These are phyloP conservation scores for Coprinopsis sp. DNA, from an alignment of 768 basidiomycete species.

Conservation along the genomic window DNA sequence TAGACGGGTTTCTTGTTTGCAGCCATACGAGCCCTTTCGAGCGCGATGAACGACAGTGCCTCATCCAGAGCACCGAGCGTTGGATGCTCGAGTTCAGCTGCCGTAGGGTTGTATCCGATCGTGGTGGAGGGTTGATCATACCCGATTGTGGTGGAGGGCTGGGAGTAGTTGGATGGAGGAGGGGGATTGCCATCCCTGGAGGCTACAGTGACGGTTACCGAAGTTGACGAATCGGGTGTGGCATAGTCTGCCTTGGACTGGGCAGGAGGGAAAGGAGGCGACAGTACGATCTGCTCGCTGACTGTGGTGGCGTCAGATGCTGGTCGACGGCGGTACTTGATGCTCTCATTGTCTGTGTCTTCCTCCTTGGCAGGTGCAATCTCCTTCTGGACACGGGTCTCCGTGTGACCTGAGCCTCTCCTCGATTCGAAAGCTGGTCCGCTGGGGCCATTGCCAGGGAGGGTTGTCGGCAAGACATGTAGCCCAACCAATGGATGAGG, in stretches of 20 bases:
- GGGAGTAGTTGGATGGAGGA: no score
- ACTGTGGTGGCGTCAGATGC: neutral
- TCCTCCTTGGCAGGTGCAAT: no score
- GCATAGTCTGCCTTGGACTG: no score
- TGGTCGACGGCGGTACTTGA: neutral
- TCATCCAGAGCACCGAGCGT: conserved; percentile 71
- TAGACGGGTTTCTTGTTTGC: conserved; percentile 38
- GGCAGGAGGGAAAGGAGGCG: no score
- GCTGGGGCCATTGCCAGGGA: conserved; percentile 13
- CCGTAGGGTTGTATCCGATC: conserved; percentile 8
- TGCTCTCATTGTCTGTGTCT: neutral
- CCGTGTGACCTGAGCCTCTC: neutral
- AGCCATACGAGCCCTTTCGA: conserved; percentile 57
- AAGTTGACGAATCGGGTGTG: no score
- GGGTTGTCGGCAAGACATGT: conserved; percentile 16
- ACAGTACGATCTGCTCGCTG: neutral
- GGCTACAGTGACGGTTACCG: no score
- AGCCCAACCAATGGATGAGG: conserved; percentile 19
- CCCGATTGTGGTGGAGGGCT: no score
- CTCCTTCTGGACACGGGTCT: neutral
- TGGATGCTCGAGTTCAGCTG: conserved; percentile 38
- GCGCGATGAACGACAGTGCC: conserved; percentile 70
- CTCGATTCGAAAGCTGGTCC: neutral
- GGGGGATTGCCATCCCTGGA: no score
- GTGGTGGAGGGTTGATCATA: no score